phyloP scores from a whole-genome alignment of 768 basidiomycete species.

The Pleurotus citrinopileatus region DNA sequence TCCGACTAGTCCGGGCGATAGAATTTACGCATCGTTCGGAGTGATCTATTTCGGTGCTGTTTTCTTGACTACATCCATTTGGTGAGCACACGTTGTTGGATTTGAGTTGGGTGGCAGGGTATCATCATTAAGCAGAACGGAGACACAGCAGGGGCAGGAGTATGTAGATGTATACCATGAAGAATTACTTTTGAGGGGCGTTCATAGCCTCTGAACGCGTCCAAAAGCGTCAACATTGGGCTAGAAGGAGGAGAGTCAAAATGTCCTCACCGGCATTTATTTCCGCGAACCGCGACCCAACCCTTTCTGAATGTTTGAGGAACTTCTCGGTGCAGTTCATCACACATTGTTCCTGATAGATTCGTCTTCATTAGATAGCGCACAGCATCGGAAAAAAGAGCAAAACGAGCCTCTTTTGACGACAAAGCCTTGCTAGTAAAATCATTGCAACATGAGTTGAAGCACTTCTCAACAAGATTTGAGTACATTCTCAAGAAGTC shows the following conservation, averaged over 20 bases:
- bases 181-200: slow-evolving; percentile 27
- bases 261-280: slow-evolving; percentile 75
- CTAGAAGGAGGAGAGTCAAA: neutral
- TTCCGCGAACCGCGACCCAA: slow-evolving; percentile 90
- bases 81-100: neutral
- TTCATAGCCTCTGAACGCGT: slow-evolving; percentile 36
- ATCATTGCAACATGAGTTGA: slow-evolving; percentile 92
- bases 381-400: neutral
- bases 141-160: slow-evolving; percentile 19
- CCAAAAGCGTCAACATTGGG: neutral
- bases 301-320: slow-evolving; percentile 92
- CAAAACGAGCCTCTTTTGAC: slow-evolving; percentile 75
- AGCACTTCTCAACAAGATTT: slow-evolving; percentile 92
- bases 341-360: slow-evolving; percentile 79
- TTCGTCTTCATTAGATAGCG: slow-evolving; percentile 4
- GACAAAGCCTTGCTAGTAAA: slow-evolving; percentile 94
- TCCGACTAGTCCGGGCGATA: neutral
- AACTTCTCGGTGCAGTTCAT: slow-evolving; percentile 97
- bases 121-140: slow-evolving; percentile 22
- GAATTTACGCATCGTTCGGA: too few relatives aligned
- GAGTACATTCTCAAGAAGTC: slow-evolving; percentile 97
- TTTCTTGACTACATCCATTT: too few relatives aligned
- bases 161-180: slow-evolving; percentile 8
- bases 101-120: neutral
- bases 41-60: too few relatives aligned